Conservation (phyloP, 2,329 filamentous ascomycete genomes). For the Pseudofabraea citricarpa region DNA sequence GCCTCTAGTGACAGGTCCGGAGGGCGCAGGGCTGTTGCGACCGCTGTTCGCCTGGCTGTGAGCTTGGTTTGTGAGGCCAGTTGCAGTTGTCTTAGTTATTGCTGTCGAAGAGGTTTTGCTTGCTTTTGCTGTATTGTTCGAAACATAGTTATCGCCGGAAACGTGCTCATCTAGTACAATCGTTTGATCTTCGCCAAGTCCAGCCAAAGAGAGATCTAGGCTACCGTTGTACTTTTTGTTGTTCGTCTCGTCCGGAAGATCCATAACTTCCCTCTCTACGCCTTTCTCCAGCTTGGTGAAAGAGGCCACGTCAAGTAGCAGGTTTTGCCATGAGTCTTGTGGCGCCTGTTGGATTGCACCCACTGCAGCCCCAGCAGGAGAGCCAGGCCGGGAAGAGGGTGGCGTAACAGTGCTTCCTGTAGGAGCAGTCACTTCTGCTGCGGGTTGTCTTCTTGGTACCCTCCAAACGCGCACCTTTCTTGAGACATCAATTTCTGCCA, state of each 20-base stretch:
- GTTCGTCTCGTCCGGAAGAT: slow-evolving; percentile 64
- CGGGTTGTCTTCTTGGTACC: slow-evolving; percentile 20
- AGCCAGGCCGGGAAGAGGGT: slow-evolving; percentile 25
- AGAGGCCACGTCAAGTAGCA: slow-evolving; percentile 45
- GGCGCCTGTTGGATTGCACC: slow-evolving; percentile 12
- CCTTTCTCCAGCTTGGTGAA: slow-evolving; percentile 60
- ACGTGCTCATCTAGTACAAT: slow-evolving; percentile 81
- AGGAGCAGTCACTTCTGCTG: slow-evolving; percentile 27
- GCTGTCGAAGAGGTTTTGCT: slow-evolving; percentile 15
- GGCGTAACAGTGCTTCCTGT: slow-evolving; percentile 37
- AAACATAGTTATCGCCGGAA: slow-evolving; percentile 53
- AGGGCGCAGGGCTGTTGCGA: slow-evolving; percentile 61
- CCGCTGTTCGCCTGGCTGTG: slow-evolving; percentile 51
- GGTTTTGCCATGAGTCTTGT: slow-evolving; percentile 34
- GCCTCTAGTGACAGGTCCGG: slow-evolving; percentile 63
- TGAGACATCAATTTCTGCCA: slow-evolving; percentile 59
- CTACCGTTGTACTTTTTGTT: slow-evolving; percentile 76
- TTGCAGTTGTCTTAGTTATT: slow-evolving; percentile 13
- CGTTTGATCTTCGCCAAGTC: slow-evolving; percentile 66
- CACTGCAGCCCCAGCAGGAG: slow-evolving; percentile 12
- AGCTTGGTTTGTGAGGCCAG: slow-evolving; percentile 19
- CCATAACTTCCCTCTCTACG: slow-evolving; percentile 59
- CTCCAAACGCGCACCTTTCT: slow-evolving; percentile 66
- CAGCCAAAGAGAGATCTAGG: slow-evolving; percentile 58
- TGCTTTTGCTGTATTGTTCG: slow-evolving; percentile 35